phyloP scores from a whole-genome alignment of 176 grass and related monocot genomes.

The Aegilops umbellulata region DNA sequence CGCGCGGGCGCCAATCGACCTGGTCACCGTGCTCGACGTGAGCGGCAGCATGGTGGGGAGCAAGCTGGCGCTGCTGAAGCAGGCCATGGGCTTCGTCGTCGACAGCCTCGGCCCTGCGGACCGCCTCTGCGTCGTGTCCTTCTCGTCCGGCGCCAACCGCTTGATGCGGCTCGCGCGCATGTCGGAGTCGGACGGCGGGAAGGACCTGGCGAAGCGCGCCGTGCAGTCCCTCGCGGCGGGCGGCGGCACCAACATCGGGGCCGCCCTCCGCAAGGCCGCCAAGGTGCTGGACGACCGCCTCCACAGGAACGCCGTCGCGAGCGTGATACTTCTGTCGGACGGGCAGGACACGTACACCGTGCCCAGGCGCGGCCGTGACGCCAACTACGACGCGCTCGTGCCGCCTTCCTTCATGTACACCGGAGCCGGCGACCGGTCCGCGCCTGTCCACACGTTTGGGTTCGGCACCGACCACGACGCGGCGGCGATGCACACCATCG shows the following conservation, averaged over 20 bases:
- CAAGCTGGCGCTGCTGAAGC: conserved; percentile 79
- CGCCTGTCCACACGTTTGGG: conserved; percentile 72
- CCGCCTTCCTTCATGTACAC: conserved; percentile 41
- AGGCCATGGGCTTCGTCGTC: conserved; percentile 80
- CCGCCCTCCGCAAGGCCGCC: conserved; percentile 53
- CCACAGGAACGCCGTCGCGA: conserved; percentile 54
- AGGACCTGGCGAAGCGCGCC: conserved; percentile 50
- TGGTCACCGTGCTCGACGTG: conserved; percentile 83
- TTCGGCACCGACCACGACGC: conserved; percentile 84
- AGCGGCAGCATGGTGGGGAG: conserved; percentile 83
- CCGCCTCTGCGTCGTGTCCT: conserved; percentile 75
- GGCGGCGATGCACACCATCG: conserved; percentile 68
- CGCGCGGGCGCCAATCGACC: conserved; percentile 58
- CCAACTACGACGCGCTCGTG: conserved; percentile 57
- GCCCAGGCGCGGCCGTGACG: background rate
- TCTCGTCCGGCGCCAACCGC: conserved; percentile 54
- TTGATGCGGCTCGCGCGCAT: conserved; percentile 46
- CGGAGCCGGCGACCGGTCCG: background rate
- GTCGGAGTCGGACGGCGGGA: conserved; percentile 46
- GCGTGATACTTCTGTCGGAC: conserved; percentile 83
- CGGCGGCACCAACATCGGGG: conserved; percentile 80
- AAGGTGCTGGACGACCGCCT: conserved; percentile 69
- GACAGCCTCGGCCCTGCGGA: conserved; percentile 63
- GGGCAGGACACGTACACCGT: conserved; percentile 76
- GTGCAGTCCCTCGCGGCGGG: conserved; percentile 56